phyloP scores from a whole-genome alignment of 2,329 filamentous ascomycete genomes.

The Grosmannia clavigera region DNA sequence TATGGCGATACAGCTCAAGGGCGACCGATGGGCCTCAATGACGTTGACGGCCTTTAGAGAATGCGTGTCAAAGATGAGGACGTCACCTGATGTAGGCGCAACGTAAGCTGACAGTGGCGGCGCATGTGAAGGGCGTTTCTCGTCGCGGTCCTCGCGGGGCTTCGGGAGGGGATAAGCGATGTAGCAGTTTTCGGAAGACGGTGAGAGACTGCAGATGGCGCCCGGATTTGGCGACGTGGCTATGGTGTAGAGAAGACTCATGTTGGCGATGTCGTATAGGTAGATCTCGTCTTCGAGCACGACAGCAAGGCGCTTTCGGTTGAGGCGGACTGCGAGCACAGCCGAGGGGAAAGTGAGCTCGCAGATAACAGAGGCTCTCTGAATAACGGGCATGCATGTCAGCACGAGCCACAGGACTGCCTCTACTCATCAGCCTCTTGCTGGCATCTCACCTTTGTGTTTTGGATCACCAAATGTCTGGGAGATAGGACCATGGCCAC shows the following conservation, averaged over 20 bases:
- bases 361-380: constrained; percentile 76
- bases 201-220: constrained; percentile 83
- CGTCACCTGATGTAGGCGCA: constrained; percentile 76
- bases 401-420: background rate
- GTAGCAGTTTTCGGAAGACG: constrained; percentile 91
- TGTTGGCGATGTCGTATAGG: constrained; percentile 96
- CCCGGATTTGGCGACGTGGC: constrained; percentile 86
- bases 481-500: constrained; percentile 90
- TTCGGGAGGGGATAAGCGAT: constrained; percentile 85
- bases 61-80: constrained; percentile 82
- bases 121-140: constrained; percentile 62
- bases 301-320: constrained; percentile 85
- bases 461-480: constrained; percentile 85
- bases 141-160: constrained; percentile 46
- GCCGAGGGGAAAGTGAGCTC: constrained; percentile 98
- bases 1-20: constrained; percentile 77
- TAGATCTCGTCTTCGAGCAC: constrained; percentile 95
- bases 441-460: constrained; percentile 65
- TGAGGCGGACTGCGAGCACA: constrained; percentile 84
- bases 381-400: background rate
- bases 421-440: background rate
- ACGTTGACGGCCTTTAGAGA: constrained; percentile 90
- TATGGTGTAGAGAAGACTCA: constrained; percentile 88
- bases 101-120: constrained; percentile 70
- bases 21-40: constrained; percentile 86